Percentiles rank a stretch among this genome's conserved stretches.
Evolutionary conservation across 768 basidiomycete genomes (phyloP).

Genomic region (Gymnopilus junonius): DNA sequence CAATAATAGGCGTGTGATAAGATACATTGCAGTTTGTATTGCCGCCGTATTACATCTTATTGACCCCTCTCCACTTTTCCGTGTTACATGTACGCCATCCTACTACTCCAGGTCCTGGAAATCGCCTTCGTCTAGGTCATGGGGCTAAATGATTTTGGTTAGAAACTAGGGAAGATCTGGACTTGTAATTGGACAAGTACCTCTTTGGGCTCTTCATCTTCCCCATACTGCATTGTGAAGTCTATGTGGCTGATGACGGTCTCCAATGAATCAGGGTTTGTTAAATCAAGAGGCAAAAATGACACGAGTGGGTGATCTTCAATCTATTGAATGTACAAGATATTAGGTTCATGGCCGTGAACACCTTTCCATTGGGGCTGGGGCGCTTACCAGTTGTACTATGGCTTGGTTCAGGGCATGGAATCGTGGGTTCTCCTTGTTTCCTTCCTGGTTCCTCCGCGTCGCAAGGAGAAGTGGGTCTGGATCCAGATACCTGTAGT

Average conservation of each 20-base stretch:
- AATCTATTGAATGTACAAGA: constrained; percentile 59
- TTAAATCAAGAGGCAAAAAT: constrained; percentile 93
- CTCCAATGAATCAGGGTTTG: constrained; percentile 87
- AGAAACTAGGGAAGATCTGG: constrained; percentile 16
- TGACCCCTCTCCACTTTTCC: background rate
- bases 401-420: constrained; percentile 95
- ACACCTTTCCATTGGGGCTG: background rate
- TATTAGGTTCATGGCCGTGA: constrained; percentile 3
- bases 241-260: constrained; percentile 94
- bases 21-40: background rate
- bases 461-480: constrained; percentile 86
- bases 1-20: background rate
- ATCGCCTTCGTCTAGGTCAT: constrained; percentile 92
- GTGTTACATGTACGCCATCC: background rate
- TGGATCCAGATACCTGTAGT: constrained; percentile 87
- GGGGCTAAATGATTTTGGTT: constrained; percentile 58
- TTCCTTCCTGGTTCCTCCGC: constrained; percentile 60
- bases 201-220: constrained; percentile 97
- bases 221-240: constrained; percentile 98
- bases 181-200: constrained; percentile 38
- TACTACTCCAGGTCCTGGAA: constrained; percentile 73
- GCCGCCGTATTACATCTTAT: background rate
- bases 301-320: constrained; percentile 98
- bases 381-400: constrained; percentile 79
- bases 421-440: constrained; percentile 74